Evolutionary conservation across 2,329 filamentous ascomycete genomes (phyloP).

Genomic region (Colletotrichum echinochloae): DNA sequence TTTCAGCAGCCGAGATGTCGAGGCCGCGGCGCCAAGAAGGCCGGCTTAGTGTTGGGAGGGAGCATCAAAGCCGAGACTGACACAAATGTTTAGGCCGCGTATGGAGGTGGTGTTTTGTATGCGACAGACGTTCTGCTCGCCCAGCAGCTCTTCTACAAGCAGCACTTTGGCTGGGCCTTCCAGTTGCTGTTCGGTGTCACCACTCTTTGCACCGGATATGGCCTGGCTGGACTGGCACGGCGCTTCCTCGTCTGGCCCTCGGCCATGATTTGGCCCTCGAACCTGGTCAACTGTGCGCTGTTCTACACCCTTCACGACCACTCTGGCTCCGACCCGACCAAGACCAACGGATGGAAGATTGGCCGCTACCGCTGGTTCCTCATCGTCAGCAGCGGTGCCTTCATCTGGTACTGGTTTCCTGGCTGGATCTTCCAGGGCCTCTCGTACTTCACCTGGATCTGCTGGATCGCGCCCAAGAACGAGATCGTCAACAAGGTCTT

Average conservation of each 20-base stretch:
- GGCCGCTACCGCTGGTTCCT: slow-evolving; percentile 70
- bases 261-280: slow-evolving; percentile 73
- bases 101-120: slow-evolving; percentile 66
- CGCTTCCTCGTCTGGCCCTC: slow-evolving; percentile 72
- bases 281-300: slow-evolving; percentile 70
- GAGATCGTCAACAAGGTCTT: slow-evolving; percentile 74
- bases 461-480: slow-evolving; percentile 73
- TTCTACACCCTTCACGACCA: slow-evolving; percentile 76
- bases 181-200: slow-evolving; percentile 70
- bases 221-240: slow-evolving; percentile 69
- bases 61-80: slow-evolving; percentile 35
- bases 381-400: slow-evolving; percentile 61
- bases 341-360: slow-evolving; percentile 69
- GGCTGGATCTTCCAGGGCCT: slow-evolving; percentile 73
- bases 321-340: slow-evolving; percentile 61
- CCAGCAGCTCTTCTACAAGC: slow-evolving; percentile 61
- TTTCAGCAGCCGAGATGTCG: slow-evolving; percentile 15
- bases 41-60: background rate
- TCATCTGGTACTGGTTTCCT: slow-evolving; percentile 72
- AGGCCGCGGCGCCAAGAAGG: slow-evolving; percentile 3
- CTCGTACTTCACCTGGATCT: slow-evolving; percentile 70
- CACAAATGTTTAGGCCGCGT: slow-evolving; percentile 60
- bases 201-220: slow-evolving; percentile 73
- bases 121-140: slow-evolving; percentile 57
- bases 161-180: slow-evolving; percentile 68